Evolutionary conservation across 495 filamentous ascomycete genomes (phyloP).

Genomic region (Clavariopsis aquatica): DNA sequence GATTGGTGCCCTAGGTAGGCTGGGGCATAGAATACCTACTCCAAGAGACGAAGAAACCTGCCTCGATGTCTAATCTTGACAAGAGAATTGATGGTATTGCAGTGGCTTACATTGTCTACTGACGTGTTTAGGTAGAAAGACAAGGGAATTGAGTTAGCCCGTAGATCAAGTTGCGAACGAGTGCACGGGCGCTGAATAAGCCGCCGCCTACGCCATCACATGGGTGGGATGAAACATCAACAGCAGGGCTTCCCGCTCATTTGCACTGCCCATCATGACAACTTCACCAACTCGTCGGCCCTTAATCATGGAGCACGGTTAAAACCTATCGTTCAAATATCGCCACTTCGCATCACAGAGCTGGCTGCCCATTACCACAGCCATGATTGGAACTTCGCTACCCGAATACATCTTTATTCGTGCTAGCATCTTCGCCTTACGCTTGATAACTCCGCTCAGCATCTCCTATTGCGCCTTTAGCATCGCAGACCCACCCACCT

Average conservation of each 20-base stretch:
- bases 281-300: not conserved
- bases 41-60: too few relatives aligned
- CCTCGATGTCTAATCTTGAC: too few relatives aligned
- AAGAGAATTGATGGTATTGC: too few relatives aligned
- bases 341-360: not conserved
- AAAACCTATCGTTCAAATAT: not conserved
- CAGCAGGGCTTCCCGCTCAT: not conserved
- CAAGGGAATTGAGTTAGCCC: too few relatives aligned
- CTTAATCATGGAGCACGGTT: not conserved
- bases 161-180: too few relatives aligned
- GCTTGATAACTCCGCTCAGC: constrained; percentile 53
- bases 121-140: too few relatives aligned
- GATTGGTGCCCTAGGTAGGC: too few relatives aligned
- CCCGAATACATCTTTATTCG: constrained; percentile 33
- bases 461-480: constrained; percentile 47
- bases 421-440: constrained; percentile 16
- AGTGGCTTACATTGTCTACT: too few relatives aligned
- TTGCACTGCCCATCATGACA: not conserved
- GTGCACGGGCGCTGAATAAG: too few relatives aligned
- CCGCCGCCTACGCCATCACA: too few relatives aligned
- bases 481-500: constrained; percentile 43
- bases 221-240: not conserved
- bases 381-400: constrained; percentile 32
- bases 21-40: too few relatives aligned
- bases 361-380: not conserved